phyloP scores from a whole-genome alignment of 169 alveolate species.

The Nephromyces sp. region DNA sequence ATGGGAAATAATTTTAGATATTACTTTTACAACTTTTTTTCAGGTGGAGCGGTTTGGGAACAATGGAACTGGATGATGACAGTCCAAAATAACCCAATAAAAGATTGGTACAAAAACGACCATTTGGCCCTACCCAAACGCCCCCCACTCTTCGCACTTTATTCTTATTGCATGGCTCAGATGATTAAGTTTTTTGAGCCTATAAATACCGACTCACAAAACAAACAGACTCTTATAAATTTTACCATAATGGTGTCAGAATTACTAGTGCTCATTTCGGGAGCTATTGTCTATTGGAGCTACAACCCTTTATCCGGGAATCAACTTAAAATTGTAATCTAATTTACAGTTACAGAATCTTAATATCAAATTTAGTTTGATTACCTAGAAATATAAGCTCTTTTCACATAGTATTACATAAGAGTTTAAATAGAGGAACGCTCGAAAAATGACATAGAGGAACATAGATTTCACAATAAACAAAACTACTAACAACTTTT shows the following conservation, averaged over 20 bases:
- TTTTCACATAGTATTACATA: not conserved
- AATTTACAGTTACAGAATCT: not conserved
- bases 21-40: not conserved
- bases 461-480: too few species aligned
- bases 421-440: not conserved
- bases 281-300: not conserved
- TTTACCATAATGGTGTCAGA: slow-evolving; percentile 71
- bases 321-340: not conserved
- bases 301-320: not conserved
- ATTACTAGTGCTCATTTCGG: slow-evolving; percentile 44
- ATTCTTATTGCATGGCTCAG: slow-evolving; percentile 52
- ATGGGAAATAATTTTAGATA: not conserved
- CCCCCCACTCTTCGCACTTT: slow-evolving; percentile 84
- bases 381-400: not conserved
- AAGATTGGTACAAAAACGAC: slow-evolving; percentile 37
- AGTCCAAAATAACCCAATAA: slow-evolving; percentile 47
- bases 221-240: slow-evolving; percentile 55
- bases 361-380: not conserved
- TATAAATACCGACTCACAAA: slow-evolving; percentile 45
- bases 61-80: slow-evolving; percentile 85
- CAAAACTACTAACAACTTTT: too few species aligned
- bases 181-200: slow-evolving; percentile 23
- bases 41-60: slow-evolving; percentile 82
- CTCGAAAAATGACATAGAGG: not conserved
- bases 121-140: slow-evolving; percentile 78